These are phyloP conservation scores for Talaromyces atroroseus DNA, from an alignment of 2,329 filamentous ascomycete genomes.

Conservation along the genomic window DNA sequence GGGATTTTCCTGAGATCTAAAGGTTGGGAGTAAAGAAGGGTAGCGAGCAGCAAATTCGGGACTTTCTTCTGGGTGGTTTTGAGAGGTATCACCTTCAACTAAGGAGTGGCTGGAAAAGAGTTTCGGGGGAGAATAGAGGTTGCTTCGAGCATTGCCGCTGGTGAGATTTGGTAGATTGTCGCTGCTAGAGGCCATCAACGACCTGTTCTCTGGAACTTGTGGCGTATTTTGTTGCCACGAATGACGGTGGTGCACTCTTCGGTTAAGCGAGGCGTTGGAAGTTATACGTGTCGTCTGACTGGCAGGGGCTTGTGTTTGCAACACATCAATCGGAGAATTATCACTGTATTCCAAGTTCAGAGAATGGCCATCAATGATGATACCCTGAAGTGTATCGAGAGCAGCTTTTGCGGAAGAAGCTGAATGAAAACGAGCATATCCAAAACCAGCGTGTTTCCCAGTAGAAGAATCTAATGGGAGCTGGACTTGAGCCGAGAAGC, in stretches of 20 bases:
- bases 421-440: constrained; percentile 34
- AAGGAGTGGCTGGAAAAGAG: not conserved
- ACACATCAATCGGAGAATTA: constrained; percentile 19
- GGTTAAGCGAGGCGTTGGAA: not conserved
- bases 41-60: constrained; percentile 29
- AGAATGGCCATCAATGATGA: constrained; percentile 33
- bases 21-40: constrained; percentile 28
- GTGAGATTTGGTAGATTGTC: constrained; percentile 7
- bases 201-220: constrained; percentile 1
- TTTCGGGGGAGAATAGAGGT: not conserved
- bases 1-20: constrained; percentile 3
- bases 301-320: constrained; percentile 3
- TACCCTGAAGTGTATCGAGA: constrained; percentile 31
- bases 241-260: constrained; percentile 4
- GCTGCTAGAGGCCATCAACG: not conserved
- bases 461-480: constrained; percentile 30
- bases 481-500: constrained; percentile 32
- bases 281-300: not conserved
- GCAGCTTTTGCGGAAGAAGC: constrained; percentile 31
- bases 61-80: constrained; percentile 28
- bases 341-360: constrained; percentile 38
- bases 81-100: not conserved
- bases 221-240: constrained; percentile 9
- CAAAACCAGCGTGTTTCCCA: constrained; percentile 35
- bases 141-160: constrained; percentile 6